These are phyloP conservation scores for Tolypocladium nubicola DNA, from an alignment of 2,329 filamentous ascomycete species.

Conservation along the genomic window DNA sequence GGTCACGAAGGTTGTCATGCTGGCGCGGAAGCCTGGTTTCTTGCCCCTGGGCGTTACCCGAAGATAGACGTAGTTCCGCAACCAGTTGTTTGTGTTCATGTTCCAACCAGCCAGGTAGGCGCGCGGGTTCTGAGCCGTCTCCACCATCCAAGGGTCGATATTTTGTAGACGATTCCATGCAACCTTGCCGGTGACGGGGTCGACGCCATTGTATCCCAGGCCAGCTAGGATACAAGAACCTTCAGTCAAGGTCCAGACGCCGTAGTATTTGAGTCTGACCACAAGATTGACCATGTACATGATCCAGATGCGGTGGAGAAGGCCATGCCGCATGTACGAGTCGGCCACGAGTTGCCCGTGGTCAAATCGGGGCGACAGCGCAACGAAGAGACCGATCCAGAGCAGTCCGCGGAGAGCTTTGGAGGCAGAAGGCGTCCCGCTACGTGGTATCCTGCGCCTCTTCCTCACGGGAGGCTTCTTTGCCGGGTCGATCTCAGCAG, in stretches of 20 bases:
- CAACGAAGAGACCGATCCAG: slow-evolving; percentile 73
- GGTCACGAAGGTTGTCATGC: slow-evolving; percentile 84
- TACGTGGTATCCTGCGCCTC: slow-evolving; percentile 86
- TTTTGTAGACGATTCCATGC: slow-evolving; percentile 86
- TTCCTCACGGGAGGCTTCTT: slow-evolving; percentile 80
- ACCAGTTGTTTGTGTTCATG: slow-evolving; percentile 96
- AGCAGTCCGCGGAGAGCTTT: slow-evolving; percentile 64
- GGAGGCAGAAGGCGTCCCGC: slow-evolving; percentile 69
- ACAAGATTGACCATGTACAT: slow-evolving; percentile 79
- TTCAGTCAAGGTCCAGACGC: slow-evolving; percentile 87
- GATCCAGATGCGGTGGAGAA: slow-evolving; percentile 64
- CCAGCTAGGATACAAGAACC: slow-evolving; percentile 90
- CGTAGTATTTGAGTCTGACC: slow-evolving; percentile 87
- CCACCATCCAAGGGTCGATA: slow-evolving; percentile 75
- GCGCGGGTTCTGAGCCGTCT: slow-evolving; percentile 86
- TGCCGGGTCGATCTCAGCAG: slow-evolving; percentile 67
- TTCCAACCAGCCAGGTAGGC: slow-evolving; percentile 92
- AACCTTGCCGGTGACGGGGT: slow-evolving; percentile 72
- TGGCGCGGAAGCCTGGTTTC: slow-evolving; percentile 93
- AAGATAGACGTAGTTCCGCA: slow-evolving; percentile 91
- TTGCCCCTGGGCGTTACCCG: slow-evolving; percentile 90
- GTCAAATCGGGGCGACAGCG: slow-evolving; percentile 58
- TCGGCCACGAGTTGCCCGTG: slow-evolving; percentile 53
- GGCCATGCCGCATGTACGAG: slow-evolving; percentile 53
- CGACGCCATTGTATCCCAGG: slow-evolving; percentile 87